Evolutionary conservation across 805 yeast genomes (phyloP).

Genomic region (Hanseniaspora lachancei): DNA sequence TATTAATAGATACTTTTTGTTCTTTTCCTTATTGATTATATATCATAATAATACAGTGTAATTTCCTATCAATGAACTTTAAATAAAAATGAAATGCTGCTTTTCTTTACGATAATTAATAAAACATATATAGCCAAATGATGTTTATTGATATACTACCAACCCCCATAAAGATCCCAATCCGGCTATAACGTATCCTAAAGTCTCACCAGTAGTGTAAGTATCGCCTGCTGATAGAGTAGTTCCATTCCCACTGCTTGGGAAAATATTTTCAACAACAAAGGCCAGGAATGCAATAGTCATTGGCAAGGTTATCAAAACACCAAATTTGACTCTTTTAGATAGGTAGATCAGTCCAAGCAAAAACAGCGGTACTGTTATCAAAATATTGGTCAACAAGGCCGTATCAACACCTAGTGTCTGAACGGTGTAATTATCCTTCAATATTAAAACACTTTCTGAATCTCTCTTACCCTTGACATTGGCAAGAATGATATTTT

Average conservation of each 20-base stretch:
- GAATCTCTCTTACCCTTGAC: not conserved
- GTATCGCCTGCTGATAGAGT: not conserved
- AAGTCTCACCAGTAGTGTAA: not conserved
- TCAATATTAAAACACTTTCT: not conserved
- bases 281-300: not conserved
- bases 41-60: not conserved
- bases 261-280: not conserved
- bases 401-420: conserved; percentile 2
- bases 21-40: not conserved
- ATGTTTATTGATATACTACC: not conserved
- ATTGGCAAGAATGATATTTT: not conserved
- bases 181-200: conserved; percentile 7
- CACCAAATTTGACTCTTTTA: conserved; percentile 3
- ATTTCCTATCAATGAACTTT: no score
- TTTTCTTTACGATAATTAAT: no score
- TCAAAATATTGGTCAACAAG: not conserved
- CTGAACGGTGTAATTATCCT: not conserved
- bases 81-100: not conserved
- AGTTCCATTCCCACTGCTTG: not conserved
- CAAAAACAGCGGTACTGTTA: not conserved
- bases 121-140: not conserved
- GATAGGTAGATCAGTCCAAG: conserved; percentile 7
- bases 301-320: conserved; percentile 8
- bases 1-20: not conserved
- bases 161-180: conserved; percentile 9